Evolutionary conservation across 306 rosid genomes (phyloP), one percentile per base, ranked within the genome.

Genomic region (Abrus precatorius): DNA sequence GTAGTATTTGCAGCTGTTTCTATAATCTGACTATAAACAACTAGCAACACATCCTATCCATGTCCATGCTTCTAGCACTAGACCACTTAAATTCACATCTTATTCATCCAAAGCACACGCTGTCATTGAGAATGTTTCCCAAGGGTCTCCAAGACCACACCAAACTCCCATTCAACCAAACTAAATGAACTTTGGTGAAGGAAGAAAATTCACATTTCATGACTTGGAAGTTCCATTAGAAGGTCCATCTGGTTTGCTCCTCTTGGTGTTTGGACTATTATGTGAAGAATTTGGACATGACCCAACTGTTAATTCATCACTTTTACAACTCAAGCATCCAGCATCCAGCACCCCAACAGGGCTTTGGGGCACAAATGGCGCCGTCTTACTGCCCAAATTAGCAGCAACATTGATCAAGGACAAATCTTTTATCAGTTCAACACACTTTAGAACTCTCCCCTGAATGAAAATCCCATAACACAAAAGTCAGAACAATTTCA

Each of bases 341-440:
- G 87, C 93, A 78, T 93, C 98, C 56, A 95, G 76, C 60, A 93
- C 98, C 84, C 94, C 92, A 71, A 76, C 62, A 3, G 98, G 96
- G 72, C 99, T 95, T 76, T 88, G 92, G 44, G 99, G 97, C 65
- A 86, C 76, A 7, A 80, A 81, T 61, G 91, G 29, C 38, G 76
- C 81, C 2, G 83, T 73, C 45, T 79, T 63, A 5, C 63, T 81
- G 66, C 82, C 82, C 63, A 85, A 50, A 85, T 77, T 71, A 32
- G 78, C 77, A 67, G 86, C 78, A 33, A 81, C 83, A 65, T 69
- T 81, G 47, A 76, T 76, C 92, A 87, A 77, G 28, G 93, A 86
- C 69, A 90, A 81, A 55, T 90, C 89, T 76, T 75, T 86, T 1
- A 95, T 87, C 96, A 91, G 75, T 69, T 88, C 94, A 77, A 92